Evolutionary conservation across 768 basidiomycete species (phyloP).

Genomic region (Solioccasus polychromus): DNA sequence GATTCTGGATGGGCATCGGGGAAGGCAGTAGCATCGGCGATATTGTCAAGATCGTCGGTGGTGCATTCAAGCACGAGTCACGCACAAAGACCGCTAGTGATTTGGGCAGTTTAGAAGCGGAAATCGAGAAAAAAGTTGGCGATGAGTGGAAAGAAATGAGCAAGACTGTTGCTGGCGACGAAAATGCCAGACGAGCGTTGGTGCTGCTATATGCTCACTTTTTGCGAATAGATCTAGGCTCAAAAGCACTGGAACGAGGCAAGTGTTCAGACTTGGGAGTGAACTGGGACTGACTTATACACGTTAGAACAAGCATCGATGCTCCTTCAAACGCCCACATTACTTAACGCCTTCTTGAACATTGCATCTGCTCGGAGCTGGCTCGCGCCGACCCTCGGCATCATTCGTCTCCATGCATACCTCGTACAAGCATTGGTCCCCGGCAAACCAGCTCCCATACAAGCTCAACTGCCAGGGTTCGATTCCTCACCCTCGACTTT

Average conservation of each 20-base stretch:
- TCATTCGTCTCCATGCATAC: conserved; percentile 81
- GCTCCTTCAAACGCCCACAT: conserved; percentile 65
- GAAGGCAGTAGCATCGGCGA: conserved; percentile 77
- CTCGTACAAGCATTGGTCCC: conserved; percentile 81
- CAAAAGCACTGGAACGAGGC: conserved; percentile 63
- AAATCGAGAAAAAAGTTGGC: conserved; percentile 47
- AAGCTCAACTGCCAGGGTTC: conserved; percentile 81
- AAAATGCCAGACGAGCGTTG: conserved; percentile 49
- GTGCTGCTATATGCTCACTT: conserved; percentile 84
- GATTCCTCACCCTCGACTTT: conserved; percentile 36
- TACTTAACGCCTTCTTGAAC: conserved; percentile 78
- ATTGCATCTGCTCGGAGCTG: conserved; percentile 86
- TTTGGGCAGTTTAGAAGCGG: conserved; percentile 49
- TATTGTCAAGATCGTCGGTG: conserved; percentile 66
- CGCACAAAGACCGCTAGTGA: conserved; percentile 33
- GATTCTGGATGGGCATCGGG: conserved; percentile 82
- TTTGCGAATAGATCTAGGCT: conserved; percentile 57
- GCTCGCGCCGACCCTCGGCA: conserved; percentile 73
- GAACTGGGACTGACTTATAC: background rate
- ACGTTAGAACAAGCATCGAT: conserved; percentile 66
- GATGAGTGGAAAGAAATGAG: conserved; percentile 54
- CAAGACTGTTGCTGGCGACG: conserved; percentile 37
- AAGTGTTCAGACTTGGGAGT: conserved; percentile 20
- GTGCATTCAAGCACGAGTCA: conserved; percentile 61
- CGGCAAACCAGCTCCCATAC: conserved; percentile 39